A percentile compares a stretch with the other conserved stretches of the same genome.
phyloP scores from a whole-genome alignment of 2,329 filamentous ascomycete species.

The Ophiobolus disseminans region DNA sequence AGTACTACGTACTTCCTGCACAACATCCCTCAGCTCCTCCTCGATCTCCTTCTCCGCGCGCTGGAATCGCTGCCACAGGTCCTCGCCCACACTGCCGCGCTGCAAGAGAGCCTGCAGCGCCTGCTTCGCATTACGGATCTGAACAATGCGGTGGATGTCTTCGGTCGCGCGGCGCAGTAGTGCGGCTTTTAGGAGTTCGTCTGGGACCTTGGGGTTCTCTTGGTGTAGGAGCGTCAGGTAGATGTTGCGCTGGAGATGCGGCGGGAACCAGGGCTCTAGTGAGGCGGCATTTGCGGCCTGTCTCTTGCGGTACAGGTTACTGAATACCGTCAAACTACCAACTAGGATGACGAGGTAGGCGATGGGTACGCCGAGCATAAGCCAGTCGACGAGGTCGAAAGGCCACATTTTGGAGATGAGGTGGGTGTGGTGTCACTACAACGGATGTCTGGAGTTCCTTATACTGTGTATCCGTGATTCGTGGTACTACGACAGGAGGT shows the following conservation, averaged over 20 bases:
- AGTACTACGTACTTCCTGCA: slow-evolving; percentile 86
- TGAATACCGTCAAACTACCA: slow-evolving; percentile 90
- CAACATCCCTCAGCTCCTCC: slow-evolving; percentile 91
- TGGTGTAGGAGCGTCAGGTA: slow-evolving; percentile 92
- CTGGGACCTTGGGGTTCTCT: slow-evolving; percentile 74
- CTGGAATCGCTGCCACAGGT: slow-evolving; percentile 90
- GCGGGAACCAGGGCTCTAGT: slow-evolving; percentile 92
- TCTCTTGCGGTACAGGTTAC: slow-evolving; percentile 88
- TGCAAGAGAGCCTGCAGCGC: slow-evolving; percentile 84
- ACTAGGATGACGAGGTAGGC: slow-evolving; percentile 88
- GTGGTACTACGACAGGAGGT: too few species aligned
- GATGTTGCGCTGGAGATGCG: slow-evolving; percentile 89
- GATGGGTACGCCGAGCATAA: slow-evolving; percentile 83
- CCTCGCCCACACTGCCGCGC: slow-evolving; percentile 91
- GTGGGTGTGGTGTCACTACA: slow-evolving; percentile 11
- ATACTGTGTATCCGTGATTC: too few species aligned
- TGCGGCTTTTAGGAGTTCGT: slow-evolving; percentile 85
- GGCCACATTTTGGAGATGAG: slow-evolving; percentile 39
- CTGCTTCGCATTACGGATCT: slow-evolving; percentile 86
- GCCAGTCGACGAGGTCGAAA: slow-evolving; percentile 71
- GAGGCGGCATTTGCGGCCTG: slow-evolving; percentile 81
- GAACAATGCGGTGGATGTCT: slow-evolving; percentile 89
- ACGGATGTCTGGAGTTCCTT: neutral
- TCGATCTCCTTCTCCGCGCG: slow-evolving; percentile 98
- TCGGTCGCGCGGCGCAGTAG: slow-evolving; percentile 88